Percentiles rank a stretch among this genome's conserved stretches.
Conservation (phyloP, 2,329 filamentous ascomycete genomes). For the Colletotrichum gigasporum region DNA sequence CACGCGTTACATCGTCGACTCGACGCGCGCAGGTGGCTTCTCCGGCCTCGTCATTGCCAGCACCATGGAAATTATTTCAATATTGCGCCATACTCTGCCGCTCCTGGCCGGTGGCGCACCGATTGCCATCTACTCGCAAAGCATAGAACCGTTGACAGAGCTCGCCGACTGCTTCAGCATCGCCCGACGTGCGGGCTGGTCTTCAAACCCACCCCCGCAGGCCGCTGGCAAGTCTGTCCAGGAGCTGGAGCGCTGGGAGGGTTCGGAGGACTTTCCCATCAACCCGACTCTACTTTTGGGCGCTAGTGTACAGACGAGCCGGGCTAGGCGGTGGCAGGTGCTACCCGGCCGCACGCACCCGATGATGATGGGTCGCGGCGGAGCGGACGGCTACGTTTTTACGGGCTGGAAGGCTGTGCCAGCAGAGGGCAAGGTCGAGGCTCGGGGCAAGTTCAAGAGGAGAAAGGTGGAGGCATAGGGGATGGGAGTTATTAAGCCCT, state of each 20-base stretch:
- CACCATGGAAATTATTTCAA: constrained; percentile 80
- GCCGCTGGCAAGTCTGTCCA: constrained; percentile 53
- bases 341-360: constrained; percentile 92
- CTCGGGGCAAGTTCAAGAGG: constrained; percentile 81
- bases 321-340: constrained; percentile 87
- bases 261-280: constrained; percentile 81
- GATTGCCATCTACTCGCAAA: constrained; percentile 85
- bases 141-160: constrained; percentile 79
- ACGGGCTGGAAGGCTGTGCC: constrained; percentile 85
- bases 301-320: constrained; percentile 81
- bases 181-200: constrained; percentile 80
- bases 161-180: constrained; percentile 88
- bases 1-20: constrained; percentile 76
- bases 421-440: constrained; percentile 80
- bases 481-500: neutral
- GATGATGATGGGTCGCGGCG: constrained; percentile 88
- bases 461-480: constrained; percentile 62
- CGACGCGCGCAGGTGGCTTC: constrained; percentile 79
- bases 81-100: constrained; percentile 80
- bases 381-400: constrained; percentile 90
- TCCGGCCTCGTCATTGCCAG: constrained; percentile 85
- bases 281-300: constrained; percentile 88
- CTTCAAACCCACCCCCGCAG: constrained; percentile 59
- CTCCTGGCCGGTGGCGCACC: constrained; percentile 85
- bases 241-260: constrained; percentile 65